Base-by-base conservation (phyloP, 257 asterid genomes). In the Capsicum baccatum region DNA sequence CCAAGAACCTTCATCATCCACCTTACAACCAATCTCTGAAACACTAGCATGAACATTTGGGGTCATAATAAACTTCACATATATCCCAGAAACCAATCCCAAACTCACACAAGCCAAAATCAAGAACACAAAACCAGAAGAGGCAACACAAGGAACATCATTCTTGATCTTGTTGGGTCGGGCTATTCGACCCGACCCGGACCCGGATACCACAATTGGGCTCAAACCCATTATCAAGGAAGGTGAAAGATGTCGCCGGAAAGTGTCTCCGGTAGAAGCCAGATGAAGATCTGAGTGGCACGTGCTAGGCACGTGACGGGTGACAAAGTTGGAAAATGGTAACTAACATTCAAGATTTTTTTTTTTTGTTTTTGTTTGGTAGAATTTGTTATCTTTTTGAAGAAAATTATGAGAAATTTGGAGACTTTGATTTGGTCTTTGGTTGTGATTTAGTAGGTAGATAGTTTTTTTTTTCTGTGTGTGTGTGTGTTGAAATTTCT, bases 1-100 rank as follows among this genome's bases (percentile, higher is more conserved):
- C 99, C 99, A 97, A 0, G 98, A 94, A 17, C 99, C 99, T 86
- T 95, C 99, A 84, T 88, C 90, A 89, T 97, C 99, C 47, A 91
- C 92, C 19, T 76, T 84, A 69, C 98, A 97, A 1, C 98, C 99
- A 35, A 85, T 42, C 39, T 84, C 63, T 76, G 90, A 88, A 50
- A 91, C 74, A 79, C 89, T 90, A 79, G 86, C 16, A 81, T 91
- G 97, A 87, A 90, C 97, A 88, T 91, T 89, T 55, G 95, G 89
- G 82, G 94, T 44, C 84, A 95, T 81, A 92, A 95, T 79, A 78
- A 85, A 88, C 88, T 91, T 88, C 59, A 87, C 94, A 66, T 94
- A 94, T 47, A 97, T 86, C 56, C 88, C 84, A 85, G 94, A 92
- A 87, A 94, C 86, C 86, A 89, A 86, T 17, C 93, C 97, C 90